phyloP scores from a whole-genome alignment of 2,329 filamentous ascomycete genomes.

The Clarireedia hainanense region DNA sequence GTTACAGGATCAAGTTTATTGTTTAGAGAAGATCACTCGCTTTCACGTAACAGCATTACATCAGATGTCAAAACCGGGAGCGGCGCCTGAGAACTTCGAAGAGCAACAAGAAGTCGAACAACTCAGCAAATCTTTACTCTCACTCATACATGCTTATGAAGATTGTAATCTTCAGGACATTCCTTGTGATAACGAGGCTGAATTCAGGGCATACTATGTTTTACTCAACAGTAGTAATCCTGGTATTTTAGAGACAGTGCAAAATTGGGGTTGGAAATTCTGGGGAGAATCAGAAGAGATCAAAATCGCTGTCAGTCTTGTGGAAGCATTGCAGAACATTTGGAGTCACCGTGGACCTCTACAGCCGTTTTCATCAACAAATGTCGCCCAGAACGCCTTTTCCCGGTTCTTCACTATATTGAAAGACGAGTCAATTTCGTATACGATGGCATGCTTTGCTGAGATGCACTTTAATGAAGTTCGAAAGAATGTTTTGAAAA shows the following conservation, averaged over 20 bases:
- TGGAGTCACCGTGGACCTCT: constrained; percentile 50
- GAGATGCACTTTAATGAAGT: constrained; percentile 59
- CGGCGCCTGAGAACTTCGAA: constrained; percentile 52
- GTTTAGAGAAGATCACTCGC: constrained; percentile 56
- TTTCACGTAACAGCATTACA: constrained; percentile 61
- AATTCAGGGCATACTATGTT: constrained; percentile 59
- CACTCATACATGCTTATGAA: constrained; percentile 58
- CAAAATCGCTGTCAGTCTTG: constrained; percentile 52
- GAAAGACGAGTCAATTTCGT: constrained; percentile 48
- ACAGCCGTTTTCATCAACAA: constrained; percentile 32
- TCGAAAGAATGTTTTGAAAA: constrained; percentile 49
- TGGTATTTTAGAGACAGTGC: constrained; percentile 45
- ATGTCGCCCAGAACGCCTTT: constrained; percentile 41
- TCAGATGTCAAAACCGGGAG: constrained; percentile 49
- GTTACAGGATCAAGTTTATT: constrained; percentile 51
- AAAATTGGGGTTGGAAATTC: constrained; percentile 47
- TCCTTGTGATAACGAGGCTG: constrained; percentile 52
- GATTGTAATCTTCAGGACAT: constrained; percentile 53
- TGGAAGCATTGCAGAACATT: constrained; percentile 52
- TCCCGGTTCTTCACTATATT: constrained; percentile 54
- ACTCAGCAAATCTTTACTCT: constrained; percentile 56
- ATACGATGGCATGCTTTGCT: constrained; percentile 62
- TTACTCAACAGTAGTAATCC: constrained; percentile 54
- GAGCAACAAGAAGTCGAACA: constrained; percentile 63
- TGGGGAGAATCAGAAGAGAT: constrained; percentile 51